Evolutionary conservation across 2,329 filamentous ascomycete genomes (phyloP), one percentile per base, ranked within the genome.

Genomic region (Xylariaceae sp.): DNA sequence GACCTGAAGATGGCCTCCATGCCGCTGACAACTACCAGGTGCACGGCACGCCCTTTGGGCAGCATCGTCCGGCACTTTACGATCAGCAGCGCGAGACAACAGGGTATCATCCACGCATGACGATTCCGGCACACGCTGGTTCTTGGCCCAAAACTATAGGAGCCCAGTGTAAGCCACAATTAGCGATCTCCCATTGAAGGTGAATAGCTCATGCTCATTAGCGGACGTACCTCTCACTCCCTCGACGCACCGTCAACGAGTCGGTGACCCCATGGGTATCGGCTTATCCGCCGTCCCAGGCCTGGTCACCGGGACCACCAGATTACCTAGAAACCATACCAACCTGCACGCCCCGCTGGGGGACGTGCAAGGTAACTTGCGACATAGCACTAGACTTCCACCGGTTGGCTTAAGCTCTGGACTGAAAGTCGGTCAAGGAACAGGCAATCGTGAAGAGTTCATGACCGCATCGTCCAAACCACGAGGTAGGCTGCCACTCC

Each of bases 191-290:
- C 12, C 5, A 12, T 14, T 26, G 12, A 26, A 26, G 15, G 6
- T 12, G 12, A n/a, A n/a, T n/a, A n/a, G n/a, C n/a, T n/a, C n/a
- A n/a, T n/a, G n/a, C 11, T 8, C 12, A 17, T 17, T 14, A 59
- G 55, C 38, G 5, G 51, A 53, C 16, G 22, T 55, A 11, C 52
- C 56, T n/a, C 23, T 54, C 19, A 60, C 57, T 1, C 56, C 58
- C 13, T 55, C 57, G 9, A 53, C 48, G 17, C 50, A 59, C 43
- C 47, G 52, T n/a, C 49, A 52, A 40, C 48, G 53, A n/a, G 17
- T 56, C 13, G 49, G 42, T 12, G 46, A 50, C 17, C 29, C 40
- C 14, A 32, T 32, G 15, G 37, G 45, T 11, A 37, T 53, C 16
- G 52, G 52, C 11, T 29, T 59, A 18, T 49, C 55, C 14, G 49